These are phyloP conservation scores for Apiospora saccharicola DNA, from an alignment of 2,329 filamentous ascomycete genomes.

Conservation along the genomic window DNA sequence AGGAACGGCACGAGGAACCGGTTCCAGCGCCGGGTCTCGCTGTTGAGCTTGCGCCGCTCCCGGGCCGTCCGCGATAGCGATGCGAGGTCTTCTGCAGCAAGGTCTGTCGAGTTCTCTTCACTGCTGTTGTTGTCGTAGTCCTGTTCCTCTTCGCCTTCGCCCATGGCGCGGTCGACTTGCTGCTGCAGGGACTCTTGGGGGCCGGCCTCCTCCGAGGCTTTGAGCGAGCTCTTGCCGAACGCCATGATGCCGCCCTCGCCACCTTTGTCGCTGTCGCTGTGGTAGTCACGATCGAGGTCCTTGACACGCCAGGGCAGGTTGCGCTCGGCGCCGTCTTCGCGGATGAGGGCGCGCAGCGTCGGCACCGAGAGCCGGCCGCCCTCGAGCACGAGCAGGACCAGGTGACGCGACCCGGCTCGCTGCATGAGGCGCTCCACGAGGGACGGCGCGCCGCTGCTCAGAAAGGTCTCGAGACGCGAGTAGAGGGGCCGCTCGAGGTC, in stretches of 20 bases:
- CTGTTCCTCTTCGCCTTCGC: neutral
- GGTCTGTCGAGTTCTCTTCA: neutral
- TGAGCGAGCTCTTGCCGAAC: conserved; percentile 40
- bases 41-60: neutral
- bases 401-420: conserved; percentile 33
- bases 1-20: conserved; percentile 64
- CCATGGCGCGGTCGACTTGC: conserved; percentile 13
- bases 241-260: conserved; percentile 37
- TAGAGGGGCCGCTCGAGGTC: conserved; percentile 33
- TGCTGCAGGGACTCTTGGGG: conserved; percentile 15
- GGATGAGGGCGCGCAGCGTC: conserved; percentile 48
- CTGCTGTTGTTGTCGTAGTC: neutral
- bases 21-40: conserved; percentile 45
- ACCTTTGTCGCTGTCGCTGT: conserved; percentile 24
- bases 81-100: neutral
- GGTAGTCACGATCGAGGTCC: conserved; percentile 33
- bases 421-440: conserved; percentile 36
- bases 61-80: conserved; percentile 2
- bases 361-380: conserved; percentile 45
- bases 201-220: conserved; percentile 17
- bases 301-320: conserved; percentile 48
- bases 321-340: conserved; percentile 51
- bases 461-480: conserved; percentile 21
- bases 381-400: conserved; percentile 48
- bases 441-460: conserved; percentile 31